These are phyloP conservation scores for Pugionium cornutum DNA, from an alignment of 345 rosid genomes.

Conservation along the genomic window DNA sequence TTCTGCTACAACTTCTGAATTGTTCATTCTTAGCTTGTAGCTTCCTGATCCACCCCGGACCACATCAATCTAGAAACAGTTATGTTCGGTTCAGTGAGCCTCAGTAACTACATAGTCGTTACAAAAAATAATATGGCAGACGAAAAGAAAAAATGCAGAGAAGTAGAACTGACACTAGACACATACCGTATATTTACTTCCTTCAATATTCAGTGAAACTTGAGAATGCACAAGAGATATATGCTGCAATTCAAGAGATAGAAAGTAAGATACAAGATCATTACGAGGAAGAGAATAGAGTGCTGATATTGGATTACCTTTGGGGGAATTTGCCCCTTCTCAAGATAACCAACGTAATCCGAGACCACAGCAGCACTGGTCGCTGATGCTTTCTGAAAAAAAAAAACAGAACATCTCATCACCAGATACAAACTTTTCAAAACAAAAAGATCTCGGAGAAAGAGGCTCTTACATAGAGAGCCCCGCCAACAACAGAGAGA, in stretches of 20 bases:
- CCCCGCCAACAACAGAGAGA: conserved; percentile 99
- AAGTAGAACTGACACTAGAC: conserved; percentile 20
- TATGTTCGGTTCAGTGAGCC: conserved; percentile 14
- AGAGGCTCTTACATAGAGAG: conserved; percentile 73
- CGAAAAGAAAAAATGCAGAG: conserved; percentile 3
- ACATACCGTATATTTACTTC: conserved; percentile 92
- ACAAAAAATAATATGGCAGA: conserved; percentile 17
- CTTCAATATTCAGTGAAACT: conserved; percentile 97
- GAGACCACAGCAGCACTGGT: conserved; percentile 97
- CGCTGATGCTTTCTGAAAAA: conserved; percentile 86
- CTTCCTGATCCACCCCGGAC: conserved; percentile 95
- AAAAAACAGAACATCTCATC: conserved; percentile 21
- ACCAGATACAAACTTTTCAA: conserved; percentile 19
- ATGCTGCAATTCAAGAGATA: conserved; percentile 62
- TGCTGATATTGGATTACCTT: conserved; percentile 54
- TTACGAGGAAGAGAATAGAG: conserved; percentile 7
- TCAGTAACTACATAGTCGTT: conserved; percentile 5
- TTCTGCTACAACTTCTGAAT: conserved; percentile 91
- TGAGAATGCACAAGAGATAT: conserved; percentile 94
- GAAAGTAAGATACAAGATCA: conserved; percentile 27
- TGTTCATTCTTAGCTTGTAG: conserved; percentile 82
- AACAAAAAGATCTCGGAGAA: conserved; percentile 8
- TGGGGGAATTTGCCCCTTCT: conserved; percentile 99
- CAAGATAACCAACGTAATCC: conserved; percentile 95
- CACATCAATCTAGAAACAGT: conserved; percentile 71